A percentile compares a stretch with the other conserved stretches of the same genome.
Conservation (phyloP, 192 early-diverging fungal species). For the Backusella circina region DNA sequence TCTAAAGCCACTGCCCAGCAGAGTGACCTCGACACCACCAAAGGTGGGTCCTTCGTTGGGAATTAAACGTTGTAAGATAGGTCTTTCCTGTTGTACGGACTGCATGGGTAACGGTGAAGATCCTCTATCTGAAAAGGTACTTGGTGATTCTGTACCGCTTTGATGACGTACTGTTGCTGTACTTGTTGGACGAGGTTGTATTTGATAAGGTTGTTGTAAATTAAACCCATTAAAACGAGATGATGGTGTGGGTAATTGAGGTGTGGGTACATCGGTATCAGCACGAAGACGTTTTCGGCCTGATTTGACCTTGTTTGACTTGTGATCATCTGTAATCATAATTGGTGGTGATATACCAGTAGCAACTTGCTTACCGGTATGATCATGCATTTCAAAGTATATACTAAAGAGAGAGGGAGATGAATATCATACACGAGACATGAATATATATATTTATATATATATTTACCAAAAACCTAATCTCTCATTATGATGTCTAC, state of each 20-base stretch:
- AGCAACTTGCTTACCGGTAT: conserved; percentile 64
- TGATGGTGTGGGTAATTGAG: background rate
- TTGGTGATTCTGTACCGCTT: background rate
- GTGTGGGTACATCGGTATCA: conserved; percentile 12
- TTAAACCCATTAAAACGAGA: background rate
- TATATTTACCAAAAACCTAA: conserved; percentile 71
- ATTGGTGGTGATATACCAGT: conserved; percentile 89
- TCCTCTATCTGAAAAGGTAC: background rate
- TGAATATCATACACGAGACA: background rate
- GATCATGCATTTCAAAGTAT: conserved; percentile 78
- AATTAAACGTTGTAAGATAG: conserved; percentile 50
- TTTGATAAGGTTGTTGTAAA: background rate
- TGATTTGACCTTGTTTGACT: conserved; percentile 67
- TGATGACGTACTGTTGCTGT: background rate
- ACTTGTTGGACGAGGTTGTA: background rate
- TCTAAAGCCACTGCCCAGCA: conserved; percentile 69
- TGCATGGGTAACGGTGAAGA: background rate
- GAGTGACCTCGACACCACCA: conserved; percentile 73
- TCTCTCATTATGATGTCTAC: conserved; percentile 93
- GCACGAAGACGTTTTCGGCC: conserved; percentile 25
- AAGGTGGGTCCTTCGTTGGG: conserved; percentile 75
- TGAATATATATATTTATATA: background rate
- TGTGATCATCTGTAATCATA: conserved; percentile 98
- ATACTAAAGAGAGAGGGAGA: conserved; percentile 38
- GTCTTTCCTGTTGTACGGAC: background rate